phyloP scores from a whole-genome alignment of 1,139 yeast genomes.

The Saccharomycopsis hybrid region DNA sequence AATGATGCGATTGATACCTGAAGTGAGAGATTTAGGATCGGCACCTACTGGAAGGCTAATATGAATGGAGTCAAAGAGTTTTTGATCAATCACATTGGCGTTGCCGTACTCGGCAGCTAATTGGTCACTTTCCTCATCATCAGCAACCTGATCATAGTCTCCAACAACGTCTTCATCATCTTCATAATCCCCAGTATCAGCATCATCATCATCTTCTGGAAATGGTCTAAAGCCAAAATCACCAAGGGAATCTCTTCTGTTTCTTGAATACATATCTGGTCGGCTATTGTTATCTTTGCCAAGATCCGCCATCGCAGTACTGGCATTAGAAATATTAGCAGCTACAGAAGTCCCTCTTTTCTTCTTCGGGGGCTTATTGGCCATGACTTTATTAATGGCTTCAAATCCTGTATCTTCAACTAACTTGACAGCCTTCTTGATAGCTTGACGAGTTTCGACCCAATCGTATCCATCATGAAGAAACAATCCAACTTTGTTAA shows the following conservation, averaged over 20 bases:
- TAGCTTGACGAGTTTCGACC: slow-evolving; percentile 66
- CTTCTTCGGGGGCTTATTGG: not conserved
- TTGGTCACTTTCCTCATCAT: slow-evolving; percentile 24
- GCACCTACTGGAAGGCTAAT: slow-evolving; percentile 52
- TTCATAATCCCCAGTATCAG: slow-evolving; percentile 21
- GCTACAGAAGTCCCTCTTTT: too few species aligned
- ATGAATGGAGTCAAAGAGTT: slow-evolving; percentile 68
- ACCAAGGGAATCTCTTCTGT: slow-evolving; percentile 21
- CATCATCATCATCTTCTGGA: too few species aligned
- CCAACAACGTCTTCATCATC: slow-evolving; percentile 21
- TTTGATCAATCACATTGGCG: slow-evolving; percentile 47
- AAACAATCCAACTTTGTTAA: slow-evolving; percentile 42
- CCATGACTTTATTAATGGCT: slow-evolving; percentile 2
- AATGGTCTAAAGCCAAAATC: slow-evolving; percentile 20
- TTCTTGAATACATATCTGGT: not conserved
- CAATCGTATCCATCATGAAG: slow-evolving; percentile 92
- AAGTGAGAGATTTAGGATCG: slow-evolving; percentile 42
- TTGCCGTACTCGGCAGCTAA: too few species aligned
- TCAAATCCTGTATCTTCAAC: slow-evolving; percentile 39
- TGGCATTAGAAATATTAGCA: too few species aligned
- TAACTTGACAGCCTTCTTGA: slow-evolving; percentile 54
- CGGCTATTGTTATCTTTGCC: too few species aligned
- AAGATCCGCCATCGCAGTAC: too few species aligned
- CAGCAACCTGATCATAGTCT: slow-evolving; percentile 19
- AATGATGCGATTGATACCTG: slow-evolving; percentile 46